Evolutionary conservation across 495 filamentous ascomycete species (phyloP).

Genomic region (Parathielavia hyrcaniae): DNA sequence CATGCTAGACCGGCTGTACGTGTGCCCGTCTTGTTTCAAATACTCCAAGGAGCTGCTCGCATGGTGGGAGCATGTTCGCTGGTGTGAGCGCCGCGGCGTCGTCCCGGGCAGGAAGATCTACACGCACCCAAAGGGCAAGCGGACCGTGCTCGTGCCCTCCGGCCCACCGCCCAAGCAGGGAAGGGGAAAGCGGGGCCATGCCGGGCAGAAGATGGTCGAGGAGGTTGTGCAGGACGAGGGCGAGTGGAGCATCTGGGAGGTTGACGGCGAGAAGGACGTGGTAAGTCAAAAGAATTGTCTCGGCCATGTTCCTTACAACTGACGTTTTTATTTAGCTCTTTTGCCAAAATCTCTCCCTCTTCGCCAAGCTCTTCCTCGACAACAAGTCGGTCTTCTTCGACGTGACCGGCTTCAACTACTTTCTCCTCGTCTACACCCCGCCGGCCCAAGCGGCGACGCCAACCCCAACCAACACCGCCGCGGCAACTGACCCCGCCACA

Average conservation of each 20-base stretch:
- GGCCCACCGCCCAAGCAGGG: constrained; percentile 37
- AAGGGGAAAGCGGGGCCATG: constrained; percentile 35
- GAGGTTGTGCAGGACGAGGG: constrained; percentile 50
- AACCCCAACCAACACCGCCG: constrained; percentile 6
- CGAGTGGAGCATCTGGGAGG: constrained; percentile 69
- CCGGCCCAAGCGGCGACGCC: constrained; percentile 24
- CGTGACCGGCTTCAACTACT: constrained; percentile 90
- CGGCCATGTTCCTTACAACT: background rate
- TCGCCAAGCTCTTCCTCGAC: constrained; percentile 96
- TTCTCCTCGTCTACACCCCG: constrained; percentile 67
- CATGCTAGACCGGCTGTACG: constrained; percentile 61
- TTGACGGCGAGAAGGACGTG: constrained; percentile 79
- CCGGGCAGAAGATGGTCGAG: constrained; percentile 49
- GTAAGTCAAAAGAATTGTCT: constrained; percentile 38
- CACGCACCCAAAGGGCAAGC: constrained; percentile 41
- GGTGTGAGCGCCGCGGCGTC: constrained; percentile 37
- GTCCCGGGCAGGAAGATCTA: constrained; percentile 46
- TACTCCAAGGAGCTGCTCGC: constrained; percentile 69
- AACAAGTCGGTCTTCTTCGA: constrained; percentile 99
- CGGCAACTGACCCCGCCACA: constrained; percentile 26
- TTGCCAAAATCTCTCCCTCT: constrained; percentile 90
- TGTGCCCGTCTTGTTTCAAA: constrained; percentile 91
- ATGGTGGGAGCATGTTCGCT: constrained; percentile 43
- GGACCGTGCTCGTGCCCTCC: constrained; percentile 28
- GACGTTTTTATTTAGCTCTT: constrained; percentile 56